phyloP scores from a whole-genome alignment of 371 early-diverging fungal genomes.

The Mucor indicus region DNA sequence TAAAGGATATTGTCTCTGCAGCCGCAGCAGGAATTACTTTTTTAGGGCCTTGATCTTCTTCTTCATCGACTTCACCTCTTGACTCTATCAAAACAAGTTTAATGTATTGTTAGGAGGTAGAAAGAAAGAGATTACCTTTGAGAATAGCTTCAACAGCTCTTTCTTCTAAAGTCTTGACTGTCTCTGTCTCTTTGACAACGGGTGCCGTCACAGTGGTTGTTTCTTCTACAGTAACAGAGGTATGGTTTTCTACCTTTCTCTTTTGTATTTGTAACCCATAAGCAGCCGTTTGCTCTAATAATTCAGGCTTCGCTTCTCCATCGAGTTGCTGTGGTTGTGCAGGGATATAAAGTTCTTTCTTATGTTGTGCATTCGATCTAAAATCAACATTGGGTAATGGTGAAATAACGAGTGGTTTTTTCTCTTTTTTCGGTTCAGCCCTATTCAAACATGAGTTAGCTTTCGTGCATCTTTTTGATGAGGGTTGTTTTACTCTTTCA shows the following conservation, averaged over 20 bases:
- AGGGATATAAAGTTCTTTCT: slow-evolving; percentile 44
- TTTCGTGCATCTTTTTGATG: neutral
- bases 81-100: slow-evolving; percentile 39
- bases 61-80: slow-evolving; percentile 40
- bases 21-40: slow-evolving; percentile 46
- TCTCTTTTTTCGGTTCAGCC: slow-evolving; percentile 36
- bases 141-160: slow-evolving; percentile 56
- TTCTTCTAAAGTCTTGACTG: slow-evolving; percentile 51
- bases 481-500: slow-evolving; percentile 40
- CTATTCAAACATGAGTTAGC: slow-evolving; percentile 17
- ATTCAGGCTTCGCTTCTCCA: slow-evolving; percentile 5
- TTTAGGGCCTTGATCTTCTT: slow-evolving; percentile 39
- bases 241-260: slow-evolving; percentile 12
- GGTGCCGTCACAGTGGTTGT: slow-evolving; percentile 2
- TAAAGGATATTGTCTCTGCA: slow-evolving; percentile 51
- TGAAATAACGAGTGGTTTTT: slow-evolving; percentile 44
- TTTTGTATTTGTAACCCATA: slow-evolving; percentile 41
- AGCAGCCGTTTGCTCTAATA: slow-evolving; percentile 5
- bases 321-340: slow-evolving; percentile 17
- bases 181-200: slow-evolving; percentile 4
- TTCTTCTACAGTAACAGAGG: neutral
- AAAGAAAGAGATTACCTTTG: slow-evolving; percentile 41
- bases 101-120: too few species aligned
- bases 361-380: slow-evolving; percentile 38
- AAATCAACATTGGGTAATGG: slow-evolving; percentile 49